Conservation (phyloP, 2,329 filamentous ascomycete genomes). For the Aureobasidium sp. region DNA sequence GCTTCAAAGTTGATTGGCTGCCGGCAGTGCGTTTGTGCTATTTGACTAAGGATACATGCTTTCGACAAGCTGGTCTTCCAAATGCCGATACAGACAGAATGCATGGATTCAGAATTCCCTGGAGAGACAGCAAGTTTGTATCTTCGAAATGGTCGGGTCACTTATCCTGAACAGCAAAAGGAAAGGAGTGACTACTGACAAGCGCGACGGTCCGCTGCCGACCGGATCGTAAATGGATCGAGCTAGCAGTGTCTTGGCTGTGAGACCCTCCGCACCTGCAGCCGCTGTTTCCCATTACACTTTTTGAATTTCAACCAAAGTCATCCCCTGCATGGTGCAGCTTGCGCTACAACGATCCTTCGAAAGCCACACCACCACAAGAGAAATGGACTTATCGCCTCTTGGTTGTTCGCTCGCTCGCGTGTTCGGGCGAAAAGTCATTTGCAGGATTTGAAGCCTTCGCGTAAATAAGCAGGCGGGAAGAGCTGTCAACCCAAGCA, state of each 20-base stretch:
- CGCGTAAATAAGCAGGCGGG: slow-evolving; percentile 5
- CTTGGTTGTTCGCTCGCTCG: neutral
- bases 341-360: neutral
- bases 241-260: neutral
- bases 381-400: neutral
- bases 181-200: neutral
- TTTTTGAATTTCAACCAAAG: neutral
- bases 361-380: neutral
- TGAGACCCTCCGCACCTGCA: neutral
- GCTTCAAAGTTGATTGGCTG: neutral
- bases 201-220: neutral
- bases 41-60: neutral
- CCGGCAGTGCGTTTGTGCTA: neutral
- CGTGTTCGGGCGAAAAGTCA: neutral
- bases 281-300: neutral
- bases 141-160: neutral
- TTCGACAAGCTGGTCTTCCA: neutral
- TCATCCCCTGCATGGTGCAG: slow-evolving; percentile 14
- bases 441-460: neutral
- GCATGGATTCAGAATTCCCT: neutral
- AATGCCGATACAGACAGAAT: neutral
- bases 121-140: neutral
- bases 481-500: neutral
- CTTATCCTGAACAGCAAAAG: neutral
- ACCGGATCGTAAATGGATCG: neutral